Conservation (phyloP, 139 green algal genomes). For the Choricystis sp. region DNA sequence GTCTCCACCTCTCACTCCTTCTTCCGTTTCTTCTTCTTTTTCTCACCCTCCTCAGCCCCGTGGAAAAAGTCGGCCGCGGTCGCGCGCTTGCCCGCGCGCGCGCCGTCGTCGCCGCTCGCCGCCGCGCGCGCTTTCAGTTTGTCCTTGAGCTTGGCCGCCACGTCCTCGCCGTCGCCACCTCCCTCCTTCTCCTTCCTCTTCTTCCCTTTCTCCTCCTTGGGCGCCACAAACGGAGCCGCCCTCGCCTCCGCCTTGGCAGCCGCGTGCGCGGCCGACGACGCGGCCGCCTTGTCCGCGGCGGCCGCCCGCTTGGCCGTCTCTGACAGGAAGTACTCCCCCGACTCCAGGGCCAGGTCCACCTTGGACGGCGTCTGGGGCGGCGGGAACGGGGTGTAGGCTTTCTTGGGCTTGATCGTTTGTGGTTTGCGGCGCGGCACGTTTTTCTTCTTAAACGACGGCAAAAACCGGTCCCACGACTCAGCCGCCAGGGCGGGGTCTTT, state of each 20-base stretch:
- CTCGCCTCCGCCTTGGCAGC: constrained; percentile 39
- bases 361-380: constrained; percentile 82
- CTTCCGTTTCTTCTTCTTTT: constrained; percentile 11
- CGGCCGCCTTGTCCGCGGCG: constrained; percentile 20
- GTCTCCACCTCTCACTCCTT: background rate
- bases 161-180: constrained; percentile 10
- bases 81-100: background rate
- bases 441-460: constrained; percentile 99
- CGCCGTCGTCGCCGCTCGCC: background rate
- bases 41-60: background rate
- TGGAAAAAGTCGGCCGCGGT: too few relatives aligned
- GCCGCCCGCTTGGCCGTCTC: constrained; percentile 49
- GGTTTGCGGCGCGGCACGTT: constrained; percentile 87
- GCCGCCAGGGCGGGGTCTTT: constrained; percentile 74
- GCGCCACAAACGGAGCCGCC: constrained; percentile 69
- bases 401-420: constrained; percentile 45
- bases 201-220: constrained; percentile 24
- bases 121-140: constrained; percentile 15
- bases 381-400: constrained; percentile 91
- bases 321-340: constrained; percentile 90
- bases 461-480: constrained; percentile 95
- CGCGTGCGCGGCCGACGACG: background rate
- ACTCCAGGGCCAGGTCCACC: constrained; percentile 76
- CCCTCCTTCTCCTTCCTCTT: background rate
- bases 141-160: constrained; percentile 33